Percentiles rank a stretch among this genome's conserved stretches.
Conservation (phyloP, 257 asterid species). For the Cruciata laevipes region DNA sequence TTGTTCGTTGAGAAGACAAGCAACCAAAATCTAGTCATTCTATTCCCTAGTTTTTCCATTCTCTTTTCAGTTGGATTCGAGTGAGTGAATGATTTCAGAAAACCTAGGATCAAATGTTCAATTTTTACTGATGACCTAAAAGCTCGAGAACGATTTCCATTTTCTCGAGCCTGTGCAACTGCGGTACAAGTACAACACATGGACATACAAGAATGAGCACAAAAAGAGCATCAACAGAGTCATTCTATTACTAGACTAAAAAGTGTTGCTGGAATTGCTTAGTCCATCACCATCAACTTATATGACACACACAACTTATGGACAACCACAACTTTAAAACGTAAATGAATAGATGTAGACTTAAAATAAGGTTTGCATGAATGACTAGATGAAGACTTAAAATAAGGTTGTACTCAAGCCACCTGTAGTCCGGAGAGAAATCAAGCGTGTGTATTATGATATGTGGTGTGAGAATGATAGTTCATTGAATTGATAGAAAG, state of each 20-base stretch:
- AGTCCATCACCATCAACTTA: constrained; percentile 2
- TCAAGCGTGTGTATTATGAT: not conserved
- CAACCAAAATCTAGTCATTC: not conserved
- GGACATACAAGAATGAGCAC: not conserved
- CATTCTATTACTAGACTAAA: not conserved
- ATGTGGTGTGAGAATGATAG: not conserved
- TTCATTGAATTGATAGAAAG: not conserved
- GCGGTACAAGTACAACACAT: too few relatives aligned
- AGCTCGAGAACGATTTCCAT: too few relatives aligned
- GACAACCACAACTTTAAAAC: constrained; percentile 7
- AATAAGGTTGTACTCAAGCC: not conserved
- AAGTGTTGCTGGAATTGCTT: not conserved
- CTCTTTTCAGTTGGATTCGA: too few relatives aligned
- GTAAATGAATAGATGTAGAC: not conserved
- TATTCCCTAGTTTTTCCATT: not conserved
- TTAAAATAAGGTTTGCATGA: not conserved
- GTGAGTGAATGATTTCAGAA: too few relatives aligned
- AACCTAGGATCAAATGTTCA: too few relatives aligned
- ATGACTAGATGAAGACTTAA: not conserved
- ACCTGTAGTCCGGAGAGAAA: not conserved
- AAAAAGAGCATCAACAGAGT: not conserved
- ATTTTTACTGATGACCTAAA: too few relatives aligned
- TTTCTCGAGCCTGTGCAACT: too few relatives aligned
- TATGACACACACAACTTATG: not conserved
- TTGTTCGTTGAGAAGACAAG: not conserved